Base-by-base conservation (phyloP, 106 monocot species). In the Chionographis japonica region DNA sequence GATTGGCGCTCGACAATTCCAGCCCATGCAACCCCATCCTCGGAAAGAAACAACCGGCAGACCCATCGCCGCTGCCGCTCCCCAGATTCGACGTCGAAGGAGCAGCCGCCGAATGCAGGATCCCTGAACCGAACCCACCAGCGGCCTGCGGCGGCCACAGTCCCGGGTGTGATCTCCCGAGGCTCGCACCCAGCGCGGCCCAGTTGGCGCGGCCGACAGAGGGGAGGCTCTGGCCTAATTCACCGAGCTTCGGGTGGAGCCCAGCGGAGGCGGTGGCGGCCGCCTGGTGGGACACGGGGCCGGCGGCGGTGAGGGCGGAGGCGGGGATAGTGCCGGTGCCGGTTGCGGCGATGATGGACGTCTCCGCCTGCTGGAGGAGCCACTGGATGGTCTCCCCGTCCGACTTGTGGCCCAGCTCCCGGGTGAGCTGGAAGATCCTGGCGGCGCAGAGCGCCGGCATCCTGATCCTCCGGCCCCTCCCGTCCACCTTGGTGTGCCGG, bases 391-490 rank as follows among this genome's bases (percentile, higher is more conserved):
- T 88, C 76, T 88, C 88, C 5, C 84, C 88, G 55, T 88, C 88
- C 19, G 88, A 84, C 62, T 88, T 88, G 75, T 88, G 83, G 60
- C 88, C 83, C 56, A 88, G 80, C 62, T 88, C 88, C n/a, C 88
- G 68, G 36, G 88, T 88, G 18, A 88, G 75, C 69, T 88, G 88
- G 61, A 88, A 88, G 78, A 88, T 88, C 17, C 88, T 66, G 18
- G 88, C 88, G 53, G 88, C 88, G 56, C 88, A 88, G 42, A 88
- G 84, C 12, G 84, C 88, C 11, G 88, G 88, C 88, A 88, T 88
- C 53, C 88, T 67, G 63, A 88, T 84, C 71, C 88, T 60, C 6
- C 88, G 68, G 6, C 88, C 88, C 88, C 88, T 70, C 11, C 88
- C 88, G 37, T 88, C 88, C 19, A 88, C 88, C 70, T 88, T 88